Evolutionary conservation across 1,284 basidiomycete species (phyloP), one percentile per base, ranked within the genome.

Genomic region (Meripilus lineatus): DNA sequence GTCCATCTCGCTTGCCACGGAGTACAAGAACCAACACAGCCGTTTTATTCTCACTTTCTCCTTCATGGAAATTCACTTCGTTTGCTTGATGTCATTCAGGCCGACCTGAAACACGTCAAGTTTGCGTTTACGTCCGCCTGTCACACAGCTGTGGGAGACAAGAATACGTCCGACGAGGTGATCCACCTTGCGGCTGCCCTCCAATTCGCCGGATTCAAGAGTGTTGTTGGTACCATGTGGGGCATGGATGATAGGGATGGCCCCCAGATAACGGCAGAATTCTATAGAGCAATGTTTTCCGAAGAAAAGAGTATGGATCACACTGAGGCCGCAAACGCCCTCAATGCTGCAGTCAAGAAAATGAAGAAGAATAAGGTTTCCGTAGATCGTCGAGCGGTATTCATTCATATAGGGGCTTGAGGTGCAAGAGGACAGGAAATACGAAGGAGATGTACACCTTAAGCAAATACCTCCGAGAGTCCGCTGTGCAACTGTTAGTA

Each of bases 101-200:
- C 20, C 22, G 3, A 17, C 4, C 23, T 24, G 14, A 8, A 20
- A 4, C 28, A 38, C 25, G 33, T 35, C 5, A 4, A 36, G 6
- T 36, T 66, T 40, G 62, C 57, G 2, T 64, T 63, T 44, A 59
- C 67, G 11, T 61, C 61, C 21, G 67, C 67, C 0, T 68, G 66
- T 44, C 50, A 67, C 38, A 67, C 62, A 7, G 65, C 63, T 1
- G 58, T 46, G 50, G 59, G 58, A 4, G 61, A 60, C 40, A 34
- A 40, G 1, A 40, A 45, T 11, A 36, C 56, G 36, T 42, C 57
- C 1, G 57, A 64, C 24, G 61, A 67, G 39, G 49, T 53, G 4
- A 46, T 63, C 2, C 63, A 69, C 47, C 50, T 67, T 5, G 60
- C 59, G 6, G 58, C 58, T 10, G 61, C 56, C 8, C 60, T 68